Evolutionary conservation across 208 protist species (phyloP), one percentile per base, ranked within the genome.

Genomic region (Herpetomonas tarakana): DNA sequence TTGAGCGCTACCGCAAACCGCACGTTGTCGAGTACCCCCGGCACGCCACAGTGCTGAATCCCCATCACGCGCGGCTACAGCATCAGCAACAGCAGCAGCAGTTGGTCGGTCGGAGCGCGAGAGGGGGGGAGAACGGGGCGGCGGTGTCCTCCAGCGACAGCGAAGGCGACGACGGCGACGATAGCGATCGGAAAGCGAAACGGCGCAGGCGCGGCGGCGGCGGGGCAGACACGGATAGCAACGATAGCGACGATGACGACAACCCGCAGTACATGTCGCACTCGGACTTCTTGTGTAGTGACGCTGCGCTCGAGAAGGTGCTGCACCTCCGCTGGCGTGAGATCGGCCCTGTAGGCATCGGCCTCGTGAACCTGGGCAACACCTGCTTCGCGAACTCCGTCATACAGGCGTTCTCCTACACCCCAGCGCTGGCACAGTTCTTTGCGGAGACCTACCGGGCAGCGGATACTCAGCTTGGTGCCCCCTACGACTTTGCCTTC

Each of bases 371-470:
- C 55, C 55, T 93, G 21, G 92, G 89, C 46, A 97, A 97, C 72
- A 95, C 90, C 16, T 97, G 92, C 65, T 97, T 96, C 58, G 77
- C 77, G 11, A 96, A 97, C 64, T 79, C 74, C 55, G 88, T 96
- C 12, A 66, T 97, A 24, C 92, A 97, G 61, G 78, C 80, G 7
- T 62, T 97, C 18, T 69, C 81, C 18, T 91, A 97, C 66, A 86
- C 78, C 18, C 90, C 92, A 0, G 79, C 88, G 2, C 64, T 97
- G 19, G 82, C 90, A 28, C 87, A 93, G 65, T 94, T 92, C 77
- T 91, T 96, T 59, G 58, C 75, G 19, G 29, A 9, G 18, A 82
- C 59, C 30, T 94, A 92, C 62, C 78, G 71, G 52, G 64, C 76
- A 2, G 69, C 78, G 6, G 76, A 82, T 52, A 62, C 47, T 21